Evolutionary conservation across 176 grass and related monocot species (phyloP), one percentile per base, ranked within the genome.

Genomic region (Bonia amplexicaulis): DNA sequence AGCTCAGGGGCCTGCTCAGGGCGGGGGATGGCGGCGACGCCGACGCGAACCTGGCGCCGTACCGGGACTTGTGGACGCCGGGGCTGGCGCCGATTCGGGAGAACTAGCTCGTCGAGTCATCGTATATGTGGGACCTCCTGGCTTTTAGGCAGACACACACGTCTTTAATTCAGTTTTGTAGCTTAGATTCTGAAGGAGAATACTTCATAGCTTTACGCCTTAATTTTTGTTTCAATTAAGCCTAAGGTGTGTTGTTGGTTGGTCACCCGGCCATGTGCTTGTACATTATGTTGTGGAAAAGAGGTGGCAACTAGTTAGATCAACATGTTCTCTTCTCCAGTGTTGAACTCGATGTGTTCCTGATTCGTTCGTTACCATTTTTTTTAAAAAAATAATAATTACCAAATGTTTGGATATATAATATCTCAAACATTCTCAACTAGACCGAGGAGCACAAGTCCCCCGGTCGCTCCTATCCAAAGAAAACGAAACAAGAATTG

Each of bases 21-120:
- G 33, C 58, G 7, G 64, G 22, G 13, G 67, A 5, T 39, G 20
- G 47, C 44, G 29, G 19, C 63, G 75, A 14, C 19, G 17, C 53
- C 17, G 53, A 7, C 53, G 57, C n/a, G 15, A 80, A 42, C 66
- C 42, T 77, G 53, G 54, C 37, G n/a, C 5, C 72, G 35, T 71
- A 47, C 71, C 46, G 73, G 72, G 88, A 66, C 23, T 29, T 59
- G 19, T 40, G 86, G 90, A 63, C 20, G 60, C 79, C 75, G 33
- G 67, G 26, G 26, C 74, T 89, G 22, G 83, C 58, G 16, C 19
- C 66, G 58, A 84, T 92, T 52, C 75, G 60, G 41, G 89, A 90
- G 71, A 71, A 35, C 78, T 83, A 89, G 77, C 13, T 45, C 57
- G 31, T 14, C 61, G 25, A 62, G 62, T 31, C 60, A 37, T 75